Evolutionary conservation across 139 green algal genomes (phyloP).

Genomic region (Chlorella sorokiniana): DNA sequence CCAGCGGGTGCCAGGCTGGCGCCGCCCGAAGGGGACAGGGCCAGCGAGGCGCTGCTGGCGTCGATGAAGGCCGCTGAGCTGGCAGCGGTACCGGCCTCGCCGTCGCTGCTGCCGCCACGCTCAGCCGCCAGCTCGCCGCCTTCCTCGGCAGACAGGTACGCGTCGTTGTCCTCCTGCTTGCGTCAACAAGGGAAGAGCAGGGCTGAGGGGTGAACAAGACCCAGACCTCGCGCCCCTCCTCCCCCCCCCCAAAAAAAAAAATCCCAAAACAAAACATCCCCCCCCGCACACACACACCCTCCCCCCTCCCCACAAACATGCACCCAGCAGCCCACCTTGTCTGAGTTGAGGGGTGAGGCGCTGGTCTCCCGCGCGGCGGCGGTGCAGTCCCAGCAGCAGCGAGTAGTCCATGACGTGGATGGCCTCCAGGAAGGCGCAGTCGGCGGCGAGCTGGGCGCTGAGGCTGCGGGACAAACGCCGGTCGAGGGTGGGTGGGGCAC

Average conservation of each 20-base stretch:
- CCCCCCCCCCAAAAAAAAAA: neutral
- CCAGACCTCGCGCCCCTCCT: neutral
- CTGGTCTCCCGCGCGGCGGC: conserved; percentile 15
- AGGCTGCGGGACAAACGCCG: too few species aligned
- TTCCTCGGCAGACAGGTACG: conserved; percentile 5
- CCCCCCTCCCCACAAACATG: neutral
- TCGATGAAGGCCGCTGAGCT: neutral
- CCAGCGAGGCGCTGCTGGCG: neutral
- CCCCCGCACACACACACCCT: neutral
- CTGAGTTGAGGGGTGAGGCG: conserved; percentile 20
- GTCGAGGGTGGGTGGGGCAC: too few species aligned
- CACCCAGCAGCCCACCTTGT: conserved; percentile 18
- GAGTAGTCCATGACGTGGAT: conserved; percentile 84
- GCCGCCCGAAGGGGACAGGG: neutral
- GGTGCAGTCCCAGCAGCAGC: conserved; percentile 73
- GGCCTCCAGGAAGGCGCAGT: conserved; percentile 69
- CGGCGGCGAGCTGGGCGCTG: conserved; percentile 59
- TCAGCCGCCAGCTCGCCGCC: conserved; percentile 1
- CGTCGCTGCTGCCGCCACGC: neutral
- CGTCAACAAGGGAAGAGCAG: neutral
- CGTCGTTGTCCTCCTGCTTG: conserved; percentile 2
- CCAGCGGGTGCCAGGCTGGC: neutral
- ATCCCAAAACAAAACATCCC: neutral
- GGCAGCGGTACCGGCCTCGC: neutral
- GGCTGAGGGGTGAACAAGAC: neutral